A percentile compares a stretch with the other conserved stretches of the same genome.
phyloP scores from a whole-genome alignment of 768 basidiomycete genomes.

The Rhodotorula taiwanensis region DNA sequence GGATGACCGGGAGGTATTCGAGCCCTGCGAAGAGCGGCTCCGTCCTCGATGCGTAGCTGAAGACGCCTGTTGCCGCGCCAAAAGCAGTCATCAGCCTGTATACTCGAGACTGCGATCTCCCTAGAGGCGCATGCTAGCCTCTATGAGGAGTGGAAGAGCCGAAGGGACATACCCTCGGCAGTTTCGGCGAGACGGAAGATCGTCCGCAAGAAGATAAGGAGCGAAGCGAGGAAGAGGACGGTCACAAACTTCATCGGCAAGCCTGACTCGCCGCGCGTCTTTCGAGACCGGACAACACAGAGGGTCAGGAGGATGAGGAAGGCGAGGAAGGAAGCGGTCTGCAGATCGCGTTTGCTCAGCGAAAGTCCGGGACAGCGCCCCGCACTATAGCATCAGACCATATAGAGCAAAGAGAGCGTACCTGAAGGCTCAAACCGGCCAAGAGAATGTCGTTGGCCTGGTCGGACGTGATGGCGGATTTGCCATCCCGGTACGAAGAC shows the following conservation, averaged over 20 bases:
- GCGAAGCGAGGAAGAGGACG: constrained; percentile 39
- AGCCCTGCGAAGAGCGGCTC: constrained; percentile 21
- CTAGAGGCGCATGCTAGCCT: no score
- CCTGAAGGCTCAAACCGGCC: constrained; percentile 44
- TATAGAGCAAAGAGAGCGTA: no score
- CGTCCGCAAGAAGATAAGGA: constrained; percentile 43
- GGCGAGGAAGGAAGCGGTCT: constrained; percentile 43
- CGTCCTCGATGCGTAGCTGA: constrained; percentile 1
- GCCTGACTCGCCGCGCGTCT: constrained; percentile 8
- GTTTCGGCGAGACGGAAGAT: constrained; percentile 46
- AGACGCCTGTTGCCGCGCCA: constrained; percentile 9
- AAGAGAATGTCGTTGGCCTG: constrained; percentile 45
- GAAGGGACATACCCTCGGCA: constrained; percentile 34
- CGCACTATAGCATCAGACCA: no score
- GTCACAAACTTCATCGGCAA: constrained; percentile 36
- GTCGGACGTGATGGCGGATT: constrained; percentile 35
- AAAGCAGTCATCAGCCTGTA: no score
- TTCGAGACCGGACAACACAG: constrained; percentile 37
- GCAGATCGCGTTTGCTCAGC: constrained; percentile 3
- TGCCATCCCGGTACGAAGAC: constrained; percentile 15
- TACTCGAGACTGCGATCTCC: no score
- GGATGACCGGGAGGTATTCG: constrained; percentile 27
- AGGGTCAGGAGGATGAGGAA: constrained; percentile 41
- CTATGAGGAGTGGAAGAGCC: no score
- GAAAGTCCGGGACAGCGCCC: no score